Evolutionary conservation across 2,329 filamentous ascomycete species (phyloP), one percentile per base, ranked within the genome.

Genomic region (Nothophaeocryptopus gaeumannii): DNA sequence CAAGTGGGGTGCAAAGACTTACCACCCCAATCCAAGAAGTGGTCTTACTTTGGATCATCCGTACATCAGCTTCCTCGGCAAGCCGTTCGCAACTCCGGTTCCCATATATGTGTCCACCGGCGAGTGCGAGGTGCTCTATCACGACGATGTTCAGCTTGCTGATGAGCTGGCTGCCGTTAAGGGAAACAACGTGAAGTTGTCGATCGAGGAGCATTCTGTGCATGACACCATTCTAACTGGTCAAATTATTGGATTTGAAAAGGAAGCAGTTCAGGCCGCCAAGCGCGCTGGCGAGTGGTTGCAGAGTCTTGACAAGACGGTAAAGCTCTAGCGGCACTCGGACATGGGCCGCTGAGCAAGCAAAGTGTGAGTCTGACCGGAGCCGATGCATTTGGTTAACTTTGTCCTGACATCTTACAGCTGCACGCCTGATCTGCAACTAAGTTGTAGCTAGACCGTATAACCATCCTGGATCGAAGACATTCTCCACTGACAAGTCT

Each of bases 201-300:
- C 74, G 54, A 62, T 73, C 2, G 72, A 74, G 56, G 55, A 69
- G 40, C 52, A 62, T 8, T 72, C 67, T 3, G 69, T 70, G 14
- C 77, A 80, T 58, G 78, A 79, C 61, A 71, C 77, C 5, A 50
- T 77, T 13, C 42, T 74, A 1, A 2, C 73, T 1, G 75, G 72
- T 0, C 51, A 64, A 13, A 12, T 67, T 1, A 15, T 75, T 2
- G 76, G 75, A 0, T 79, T 76, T 51, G 59, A 70, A 41, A 63
- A 70, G 37, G 68, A 71, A 58, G 69, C 65, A 16, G 48, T 16
- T n/a, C 51, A 55, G 32, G 63, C 57, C 44, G 67, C 65, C 9
- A 65, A 67, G 64, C 63, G 65, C 51, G 72, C 69, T 5, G 71
- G 69, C 2, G 65, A 68, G 47, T 74, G 45, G 37, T 16, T 60